Evolutionary conservation across 177 flowering plant genomes (phyloP), one percentile per base, ranked within the genome.

Genomic region (Vitis hybrid): DNA sequence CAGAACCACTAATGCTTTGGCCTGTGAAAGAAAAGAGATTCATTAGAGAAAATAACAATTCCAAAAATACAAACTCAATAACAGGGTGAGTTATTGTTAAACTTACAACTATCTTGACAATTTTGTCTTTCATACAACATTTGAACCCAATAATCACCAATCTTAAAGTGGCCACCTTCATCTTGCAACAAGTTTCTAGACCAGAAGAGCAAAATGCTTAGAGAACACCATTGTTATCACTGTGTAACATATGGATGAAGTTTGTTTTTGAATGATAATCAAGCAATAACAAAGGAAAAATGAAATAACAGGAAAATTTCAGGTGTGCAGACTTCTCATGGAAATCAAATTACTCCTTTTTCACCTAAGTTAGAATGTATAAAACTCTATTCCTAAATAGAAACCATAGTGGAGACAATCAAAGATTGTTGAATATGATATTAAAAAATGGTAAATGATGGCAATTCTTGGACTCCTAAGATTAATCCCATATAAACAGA

Each of bases 81-180:
- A 40, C 7, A 62, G 4, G 13, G 18, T 11, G n/a, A 34, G 10
- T 15, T 17, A 21, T 11, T 19, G 30, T 17, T 54, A 21, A 55
- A 34, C 77, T 23, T 84, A 84, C 84, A 18, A 18, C 66, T 62
- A 2, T 83, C 86, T 62, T 76, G 79, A 77, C 60, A 72, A 12
- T 82, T 74, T 40, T 75, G 78, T 74, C 80, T 78, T 62, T 84
- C 79, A 74, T 84, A 83, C 66, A 84, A 74, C 88, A 82, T 86
- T 62, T 83, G 89, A 60, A 88, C 77, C 91, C 91, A 88, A 69
- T 86, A 86, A 70, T 88, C 89, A 19, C 91, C 88, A 68, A 87
- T 85, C 82, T 87, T 87, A 76, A 87, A 77, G 74, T 84, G 86
- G 12, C 80, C 88, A 23, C 86, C 86, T 78, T 84, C 91, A 75